Evolutionary conservation across 169 alveolate genomes (phyloP).

Genomic region (Cyclospora cayetanensis): DNA sequence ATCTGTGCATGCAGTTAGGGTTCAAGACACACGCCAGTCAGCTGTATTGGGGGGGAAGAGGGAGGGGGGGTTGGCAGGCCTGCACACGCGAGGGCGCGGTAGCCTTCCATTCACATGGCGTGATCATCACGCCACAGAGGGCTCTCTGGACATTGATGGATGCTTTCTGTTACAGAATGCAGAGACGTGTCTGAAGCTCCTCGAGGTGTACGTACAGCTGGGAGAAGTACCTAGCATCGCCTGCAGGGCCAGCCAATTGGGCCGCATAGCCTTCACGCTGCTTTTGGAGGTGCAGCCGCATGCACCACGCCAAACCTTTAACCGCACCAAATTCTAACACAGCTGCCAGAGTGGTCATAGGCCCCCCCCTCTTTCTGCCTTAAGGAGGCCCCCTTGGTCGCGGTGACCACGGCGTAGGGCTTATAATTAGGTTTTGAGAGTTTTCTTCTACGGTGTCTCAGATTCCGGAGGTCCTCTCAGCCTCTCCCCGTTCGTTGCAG

Average conservation of each 20-base stretch:
- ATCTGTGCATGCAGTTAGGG: not conserved
- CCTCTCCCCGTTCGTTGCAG: constrained; percentile 48
- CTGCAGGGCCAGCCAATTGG: constrained; percentile 48
- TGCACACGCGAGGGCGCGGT: too few species aligned
- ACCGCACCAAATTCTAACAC: too few species aligned
- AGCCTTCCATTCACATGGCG: too few species aligned
- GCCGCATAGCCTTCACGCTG: constrained; percentile 54
- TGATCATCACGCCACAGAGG: too few species aligned
- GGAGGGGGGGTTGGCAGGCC: too few species aligned
- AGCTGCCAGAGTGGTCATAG: too few species aligned
- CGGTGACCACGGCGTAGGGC: not conserved
- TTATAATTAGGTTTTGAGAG: not conserved
- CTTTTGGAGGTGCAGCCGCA: constrained; percentile 43
- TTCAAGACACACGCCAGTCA: too few species aligned
- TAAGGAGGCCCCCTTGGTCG: too few species aligned
- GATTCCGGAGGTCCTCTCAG: not conserved
- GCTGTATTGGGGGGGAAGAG: too few species aligned
- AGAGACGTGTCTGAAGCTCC: not conserved
- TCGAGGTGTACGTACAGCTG: constrained; percentile 40
- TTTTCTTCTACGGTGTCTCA: not conserved
- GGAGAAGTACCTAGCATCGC: not conserved
- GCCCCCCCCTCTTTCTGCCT: too few species aligned
- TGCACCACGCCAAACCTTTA: not conserved
- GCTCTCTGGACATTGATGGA: too few species aligned
- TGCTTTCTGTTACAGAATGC: not conserved